Evolutionary conservation across 345 rosid species (phyloP), one percentile per base, ranked within the genome.

Genomic region (Ricinus communis): DNA sequence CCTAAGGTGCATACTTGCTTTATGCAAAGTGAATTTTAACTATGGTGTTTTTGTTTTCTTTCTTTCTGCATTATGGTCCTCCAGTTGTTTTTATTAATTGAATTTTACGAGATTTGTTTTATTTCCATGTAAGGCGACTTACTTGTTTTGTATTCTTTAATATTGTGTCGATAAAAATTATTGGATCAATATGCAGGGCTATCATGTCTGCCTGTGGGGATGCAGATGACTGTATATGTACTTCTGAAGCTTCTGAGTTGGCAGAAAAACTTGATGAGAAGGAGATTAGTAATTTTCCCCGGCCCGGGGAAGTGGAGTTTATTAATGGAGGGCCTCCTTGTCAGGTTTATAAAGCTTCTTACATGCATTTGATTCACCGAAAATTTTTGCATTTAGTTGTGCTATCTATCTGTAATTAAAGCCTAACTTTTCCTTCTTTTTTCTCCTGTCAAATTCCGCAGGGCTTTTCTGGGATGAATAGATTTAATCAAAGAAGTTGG

Each of bases 261-360:
- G 85, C 87, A 36, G 62, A 71, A 38, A 30, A 61, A 40, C 83
- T 84, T 59, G 72, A 74, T 69, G 85, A 82, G 55, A 74, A 84
- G 79, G 83, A 74, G 62, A 79, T 76, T 3, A 59, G 63, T 56
- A 55, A 72, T 53, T 51, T 84, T 56, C 87, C 87, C 0, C 27
- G 31, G 49, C 87, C 85, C 2, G 93, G 98, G n/a, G 83, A 87
- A 52, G 98, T 93, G 21, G 97, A 93, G 57, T 93, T 93, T 74
- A 93, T 93, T 77, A 89, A 83, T 31, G 97, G 98, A 52, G 98
- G 97, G 36, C 98, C 97, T 75, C 97, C 98, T 21, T 93, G 98
- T 73, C 98, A 93, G 87, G 97, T 90, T 21, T 22, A 50, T 18
- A 55, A 68, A 1, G 18, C 51, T 52, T 41, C 21, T 8, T 30